phyloP scores from a whole-genome alignment of 805 yeast genomes.

The Hanseniaspora nectarophila region DNA sequence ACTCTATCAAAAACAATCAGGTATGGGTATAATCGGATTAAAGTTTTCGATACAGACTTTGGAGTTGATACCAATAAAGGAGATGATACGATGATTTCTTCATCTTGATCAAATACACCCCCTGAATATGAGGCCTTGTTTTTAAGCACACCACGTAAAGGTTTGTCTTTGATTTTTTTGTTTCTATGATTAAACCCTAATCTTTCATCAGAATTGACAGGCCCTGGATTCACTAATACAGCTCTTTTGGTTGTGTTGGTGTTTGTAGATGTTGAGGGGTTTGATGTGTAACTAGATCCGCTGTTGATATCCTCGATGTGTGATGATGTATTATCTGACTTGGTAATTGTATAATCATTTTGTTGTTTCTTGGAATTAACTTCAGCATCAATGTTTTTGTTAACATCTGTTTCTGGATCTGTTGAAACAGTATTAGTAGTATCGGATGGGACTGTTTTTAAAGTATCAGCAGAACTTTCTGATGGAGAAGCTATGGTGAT shows the following conservation, averaged over 20 bases:
- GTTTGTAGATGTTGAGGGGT: background rate
- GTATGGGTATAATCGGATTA: constrained; percentile 76
- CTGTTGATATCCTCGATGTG: background rate
- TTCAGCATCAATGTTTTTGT: background rate
- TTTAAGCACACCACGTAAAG: constrained; percentile 15
- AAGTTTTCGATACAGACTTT: constrained; percentile 73
- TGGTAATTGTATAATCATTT: background rate
- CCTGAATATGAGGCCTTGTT: constrained; percentile 1
- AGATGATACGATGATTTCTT: constrained; percentile 36
- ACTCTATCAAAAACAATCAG: constrained; percentile 57
- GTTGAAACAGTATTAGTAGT: background rate
- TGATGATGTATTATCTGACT: background rate
- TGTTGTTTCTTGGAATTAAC: constrained; percentile 1
- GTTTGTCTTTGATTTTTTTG: constrained; percentile 11
- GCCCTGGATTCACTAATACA: constrained; percentile 3
- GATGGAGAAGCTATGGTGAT: background rate
- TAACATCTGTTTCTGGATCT: background rate
- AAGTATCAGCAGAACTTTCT: background rate
- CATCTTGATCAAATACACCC: constrained; percentile 2
- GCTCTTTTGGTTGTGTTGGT: constrained; percentile 11
- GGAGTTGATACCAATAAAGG: constrained; percentile 84
- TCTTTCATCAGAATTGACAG: constrained; percentile 10
- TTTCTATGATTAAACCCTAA: constrained; percentile 15
- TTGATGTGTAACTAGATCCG: background rate
- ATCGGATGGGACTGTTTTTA: background rate